Evolutionary conservation across 164 flowering plant genomes (phyloP), one percentile per base, ranked within the genome.

Genomic region (Vitis cinerea): DNA sequence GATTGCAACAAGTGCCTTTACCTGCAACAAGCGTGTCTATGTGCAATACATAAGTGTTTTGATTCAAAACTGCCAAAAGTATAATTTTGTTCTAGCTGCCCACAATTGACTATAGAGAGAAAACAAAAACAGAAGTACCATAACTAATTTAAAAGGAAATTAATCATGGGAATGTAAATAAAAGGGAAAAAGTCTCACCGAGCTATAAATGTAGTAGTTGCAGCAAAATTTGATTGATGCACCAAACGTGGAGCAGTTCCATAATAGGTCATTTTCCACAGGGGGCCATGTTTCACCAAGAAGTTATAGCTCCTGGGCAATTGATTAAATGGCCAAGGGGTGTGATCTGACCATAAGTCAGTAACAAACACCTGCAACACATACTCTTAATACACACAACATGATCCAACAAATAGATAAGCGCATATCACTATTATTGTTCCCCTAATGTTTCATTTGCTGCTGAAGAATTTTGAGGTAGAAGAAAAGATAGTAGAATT

Each of bases 241-340:
- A 95, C 75, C 56, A 93, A 70, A 2, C 94, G 90, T 0, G 98
- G 99, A 61, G 93, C 87, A 63, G 85, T 75, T 69, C 84, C 99
- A 71, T 95, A 93, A 69, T 91, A 95, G 2, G 98, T 87, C 92
- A 95, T 80, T 76, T 81, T 95, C 99, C 99, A 95, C 14, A 95
- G 75, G 8, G 97, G 54, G 8, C 94, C 98, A 74, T 93, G 96
- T 74, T 95, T 95, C 61, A 95, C 98, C 83, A 95, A 84, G 78
- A 95, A 95, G 73, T 84, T 93, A 74, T 95, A 95, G 81, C 97
- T 95, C 80, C 88, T 86, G 3, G 99, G 99, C 78, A 95, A 72
- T 72, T 95, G 99, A 68, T 95, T 95, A 69, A 95, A 95, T 13
- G 99, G 99, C 99, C 99, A 95, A 9, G 99, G 99, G 2, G 99